phyloP scores from a whole-genome alignment of 73 alveolate genomes.

The Paramecium sonneborni region DNA sequence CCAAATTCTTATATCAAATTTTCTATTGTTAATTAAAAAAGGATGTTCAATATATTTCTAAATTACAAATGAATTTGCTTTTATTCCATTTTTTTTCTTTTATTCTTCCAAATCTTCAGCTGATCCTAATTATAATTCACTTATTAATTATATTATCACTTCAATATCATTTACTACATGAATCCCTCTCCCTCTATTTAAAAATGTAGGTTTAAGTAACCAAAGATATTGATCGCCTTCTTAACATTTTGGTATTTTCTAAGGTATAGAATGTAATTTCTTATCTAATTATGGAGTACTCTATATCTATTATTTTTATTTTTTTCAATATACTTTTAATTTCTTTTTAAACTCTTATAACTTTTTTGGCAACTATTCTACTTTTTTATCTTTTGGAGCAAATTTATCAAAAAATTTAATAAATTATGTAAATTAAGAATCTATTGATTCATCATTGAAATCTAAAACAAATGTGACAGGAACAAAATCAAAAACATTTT shows the following conservation, averaged over 20 bases:
- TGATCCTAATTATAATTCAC: conserved; percentile 68
- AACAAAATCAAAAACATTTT: conserved; percentile 82
- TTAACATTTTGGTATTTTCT: conserved; percentile 32
- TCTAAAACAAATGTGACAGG: conserved; percentile 87
- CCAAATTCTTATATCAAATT: conserved; percentile 86
- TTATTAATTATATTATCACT: conserved; percentile 53
- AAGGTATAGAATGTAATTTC: conserved; percentile 59
- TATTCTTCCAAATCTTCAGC: conserved; percentile 64
- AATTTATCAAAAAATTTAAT: conserved; percentile 60
- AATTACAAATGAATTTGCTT: conserved; percentile 71
- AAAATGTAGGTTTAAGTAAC: conserved; percentile 79
- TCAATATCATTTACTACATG: conserved; percentile 80
- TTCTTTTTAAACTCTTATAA: conserved; percentile 65
- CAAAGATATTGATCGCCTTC: conserved; percentile 59
- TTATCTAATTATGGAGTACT: background rate
- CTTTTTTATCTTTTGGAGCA: conserved; percentile 59
- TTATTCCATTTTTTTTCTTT: conserved; percentile 25
- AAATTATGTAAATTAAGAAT: conserved; percentile 35
- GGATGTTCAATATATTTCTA: conserved; percentile 84
- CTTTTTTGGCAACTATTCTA: conserved; percentile 65
- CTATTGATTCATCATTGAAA: conserved; percentile 70
- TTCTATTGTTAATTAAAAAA: conserved; percentile 69
- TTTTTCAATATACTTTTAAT: background rate
- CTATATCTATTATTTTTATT: background rate
- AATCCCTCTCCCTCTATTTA: conserved; percentile 88